Evolutionary conservation across 768 basidiomycete species (phyloP).

Genomic region (Podaxis rugospora): DNA sequence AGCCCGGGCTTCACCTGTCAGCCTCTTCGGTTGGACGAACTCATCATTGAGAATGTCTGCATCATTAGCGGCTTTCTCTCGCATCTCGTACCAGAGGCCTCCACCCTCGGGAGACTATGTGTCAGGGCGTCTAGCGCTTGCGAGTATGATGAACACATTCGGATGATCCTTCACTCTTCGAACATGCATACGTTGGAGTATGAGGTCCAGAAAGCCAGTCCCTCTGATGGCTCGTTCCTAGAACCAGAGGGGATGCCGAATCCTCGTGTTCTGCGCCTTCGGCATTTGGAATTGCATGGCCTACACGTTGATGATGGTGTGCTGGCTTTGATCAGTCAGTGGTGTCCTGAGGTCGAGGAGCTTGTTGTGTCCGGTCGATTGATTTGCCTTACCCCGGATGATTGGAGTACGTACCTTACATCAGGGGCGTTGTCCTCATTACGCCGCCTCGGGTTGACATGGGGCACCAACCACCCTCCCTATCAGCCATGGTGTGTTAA

Average conservation of each 20-base stretch:
- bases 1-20: slow-evolving; percentile 28
- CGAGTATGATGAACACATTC: slow-evolving; percentile 36
- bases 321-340: slow-evolving; percentile 27
- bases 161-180: slow-evolving; percentile 35
- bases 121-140: slow-evolving; percentile 29
- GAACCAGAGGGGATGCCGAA: slow-evolving; percentile 18
- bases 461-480: slow-evolving; percentile 36
- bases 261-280: slow-evolving; percentile 25
- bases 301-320: slow-evolving; percentile 33
- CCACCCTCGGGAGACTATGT: slow-evolving; percentile 30
- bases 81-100: slow-evolving; percentile 31
- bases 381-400: slow-evolving; percentile 29
- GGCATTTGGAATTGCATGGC: slow-evolving; percentile 37
- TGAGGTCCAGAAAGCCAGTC: slow-evolving; percentile 28
- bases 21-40: slow-evolving; percentile 29
- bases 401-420: slow-evolving; percentile 38
- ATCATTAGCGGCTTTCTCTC: slow-evolving; percentile 37
- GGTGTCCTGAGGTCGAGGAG: slow-evolving; percentile 34
- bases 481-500: slow-evolving; percentile 31
- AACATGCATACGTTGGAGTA: slow-evolving; percentile 38
- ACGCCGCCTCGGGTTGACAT: slow-evolving; percentile 30
- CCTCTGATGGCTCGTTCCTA: slow-evolving; percentile 25
- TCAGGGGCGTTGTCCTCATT: slow-evolving; percentile 31
- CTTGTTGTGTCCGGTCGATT: slow-evolving; percentile 37
- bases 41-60: slow-evolving; percentile 41